Conservation (phyloP, 306 rosid species). For the Sophora flavescens region DNA sequence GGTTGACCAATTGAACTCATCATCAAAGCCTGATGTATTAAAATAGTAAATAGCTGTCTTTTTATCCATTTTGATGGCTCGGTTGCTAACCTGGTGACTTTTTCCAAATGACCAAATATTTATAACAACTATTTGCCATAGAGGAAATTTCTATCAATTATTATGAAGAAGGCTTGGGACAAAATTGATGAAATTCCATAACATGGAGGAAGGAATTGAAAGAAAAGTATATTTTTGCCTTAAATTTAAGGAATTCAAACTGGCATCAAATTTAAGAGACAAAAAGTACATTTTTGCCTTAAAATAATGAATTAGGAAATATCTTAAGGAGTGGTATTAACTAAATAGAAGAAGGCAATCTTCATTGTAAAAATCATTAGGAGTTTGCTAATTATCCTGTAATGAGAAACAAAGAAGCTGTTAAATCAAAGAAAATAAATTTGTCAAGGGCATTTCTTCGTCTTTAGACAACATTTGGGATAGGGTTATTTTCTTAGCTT, state of each 20-base stretch:
- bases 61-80: background rate
- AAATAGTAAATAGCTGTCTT: no score
- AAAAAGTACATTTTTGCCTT: background rate
- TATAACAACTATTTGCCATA: background rate
- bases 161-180: background rate
- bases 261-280: background rate
- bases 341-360: background rate
- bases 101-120: no score
- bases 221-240: no score
- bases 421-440: background rate
- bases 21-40: background rate
- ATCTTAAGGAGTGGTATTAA: background rate
- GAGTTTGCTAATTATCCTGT: background rate
- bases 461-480: background rate
- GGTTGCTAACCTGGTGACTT: background rate
- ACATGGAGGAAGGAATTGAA: background rate
- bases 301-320: background rate
- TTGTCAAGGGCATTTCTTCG: background rate
- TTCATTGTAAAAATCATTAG: background rate
- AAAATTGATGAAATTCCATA: background rate
- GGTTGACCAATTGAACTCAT: background rate
- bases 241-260: no score
- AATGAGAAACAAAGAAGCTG: background rate
- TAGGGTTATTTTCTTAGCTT: no score
- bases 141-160: background rate